A percentile compares a stretch with the other conserved stretches of the same genome.
Conservation (phyloP, 1,284 basidiomycete species). For the Cryptococcus maquisensis region DNA sequence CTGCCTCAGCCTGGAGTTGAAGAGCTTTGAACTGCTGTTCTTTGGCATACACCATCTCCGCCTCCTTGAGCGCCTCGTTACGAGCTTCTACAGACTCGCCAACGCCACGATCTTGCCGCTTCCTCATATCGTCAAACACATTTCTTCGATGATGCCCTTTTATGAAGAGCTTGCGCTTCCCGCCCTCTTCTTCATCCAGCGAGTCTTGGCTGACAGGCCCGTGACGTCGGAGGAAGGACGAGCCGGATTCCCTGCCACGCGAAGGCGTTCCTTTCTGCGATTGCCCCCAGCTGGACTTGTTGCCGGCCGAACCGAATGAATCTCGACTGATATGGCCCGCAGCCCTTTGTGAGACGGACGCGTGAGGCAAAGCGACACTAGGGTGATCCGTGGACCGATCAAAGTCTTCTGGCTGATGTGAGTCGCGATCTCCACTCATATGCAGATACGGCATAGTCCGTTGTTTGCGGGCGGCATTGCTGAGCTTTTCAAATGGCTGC, state of each 20-base stretch:
- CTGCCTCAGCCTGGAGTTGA: slow-evolving; percentile 14
- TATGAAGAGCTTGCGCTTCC: slow-evolving; percentile 24
- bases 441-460: slow-evolving; percentile 7
- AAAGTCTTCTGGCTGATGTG: background rate
- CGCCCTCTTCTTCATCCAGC: slow-evolving; percentile 21
- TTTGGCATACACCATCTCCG: slow-evolving; percentile 15
- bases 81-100: background rate
- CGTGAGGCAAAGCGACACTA: background rate
- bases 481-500: slow-evolving; percentile 28
- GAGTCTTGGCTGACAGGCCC: slow-evolving; percentile 1
- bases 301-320: slow-evolving; percentile 2
- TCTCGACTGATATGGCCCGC: background rate
- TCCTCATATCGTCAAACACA: background rate
- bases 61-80: slow-evolving; percentile 15
- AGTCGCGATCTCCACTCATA: slow-evolving; percentile 3
- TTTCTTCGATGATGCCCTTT: slow-evolving; percentile 19
- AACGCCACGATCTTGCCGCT: slow-evolving; percentile 1
- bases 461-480: slow-evolving; percentile 20
- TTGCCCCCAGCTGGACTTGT: slow-evolving; percentile 4
- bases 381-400: background rate
- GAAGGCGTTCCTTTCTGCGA: background rate
- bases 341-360: background rate
- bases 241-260: slow-evolving; percentile 3
- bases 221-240: slow-evolving; percentile 11
- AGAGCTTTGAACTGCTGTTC: slow-evolving; percentile 23